A percentile compares a stretch with the other conserved stretches of the same genome.
These are phyloP conservation scores for Rhynchospora breviuscula DNA, from an alignment of 176 grass and related monocot species.

Conservation along the genomic window DNA sequence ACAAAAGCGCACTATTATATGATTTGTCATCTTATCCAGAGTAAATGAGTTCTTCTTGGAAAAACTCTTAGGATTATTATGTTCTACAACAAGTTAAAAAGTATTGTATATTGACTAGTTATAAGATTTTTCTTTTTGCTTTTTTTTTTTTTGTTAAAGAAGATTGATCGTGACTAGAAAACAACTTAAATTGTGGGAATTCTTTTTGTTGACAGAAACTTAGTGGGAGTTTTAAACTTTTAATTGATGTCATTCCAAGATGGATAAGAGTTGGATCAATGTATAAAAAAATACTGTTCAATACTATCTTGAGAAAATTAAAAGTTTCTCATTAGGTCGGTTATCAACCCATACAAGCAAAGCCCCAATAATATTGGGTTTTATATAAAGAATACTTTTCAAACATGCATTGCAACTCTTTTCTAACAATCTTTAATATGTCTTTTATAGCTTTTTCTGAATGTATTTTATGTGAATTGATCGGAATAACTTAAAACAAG, in stretches of 20 bases:
- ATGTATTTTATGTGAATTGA: background rate
- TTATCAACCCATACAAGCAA: background rate
- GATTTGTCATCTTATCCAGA: background rate
- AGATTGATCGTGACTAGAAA: too few relatives aligned
- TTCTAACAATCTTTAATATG: background rate
- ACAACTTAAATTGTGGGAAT: too few relatives aligned
- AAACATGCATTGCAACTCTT: constrained; percentile 5
- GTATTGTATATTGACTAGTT: background rate
- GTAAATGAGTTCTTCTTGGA: too few relatives aligned
- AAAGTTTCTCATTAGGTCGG: background rate
- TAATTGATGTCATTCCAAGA: background rate
- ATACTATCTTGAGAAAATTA: background rate
- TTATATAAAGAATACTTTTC: background rate
- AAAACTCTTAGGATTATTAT: background rate
- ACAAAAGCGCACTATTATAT: background rate
- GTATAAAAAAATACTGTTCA: background rate
- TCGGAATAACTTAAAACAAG: background rate
- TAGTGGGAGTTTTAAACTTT: background rate
- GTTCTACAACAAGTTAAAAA: background rate
- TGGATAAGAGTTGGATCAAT: background rate
- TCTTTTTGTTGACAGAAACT: too few relatives aligned
- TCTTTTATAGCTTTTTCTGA: too few relatives aligned
- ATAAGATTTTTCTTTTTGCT: background rate
- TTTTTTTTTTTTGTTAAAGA: too few relatives aligned
- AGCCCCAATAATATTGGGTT: constrained; percentile 2